Percentiles rank a stretch among this genome's conserved stretches.
Conservation (phyloP, 192 early-diverging fungal species). For the Coemansia sp. region DNA sequence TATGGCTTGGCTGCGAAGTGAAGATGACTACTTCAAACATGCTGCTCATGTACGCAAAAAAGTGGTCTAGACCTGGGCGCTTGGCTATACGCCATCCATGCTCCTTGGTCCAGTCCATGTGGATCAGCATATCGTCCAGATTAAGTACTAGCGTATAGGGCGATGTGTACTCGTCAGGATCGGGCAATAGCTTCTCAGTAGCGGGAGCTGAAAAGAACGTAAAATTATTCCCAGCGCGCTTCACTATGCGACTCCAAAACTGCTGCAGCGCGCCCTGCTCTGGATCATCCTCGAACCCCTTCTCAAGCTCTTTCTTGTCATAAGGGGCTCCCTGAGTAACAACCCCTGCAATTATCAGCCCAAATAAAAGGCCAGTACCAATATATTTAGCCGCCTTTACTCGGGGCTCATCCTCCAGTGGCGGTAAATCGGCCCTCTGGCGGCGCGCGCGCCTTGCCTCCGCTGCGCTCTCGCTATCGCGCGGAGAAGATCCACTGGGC, state of each 20-base stretch:
- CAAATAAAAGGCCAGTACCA: conserved; percentile 44
- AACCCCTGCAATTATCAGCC: conserved; percentile 39
- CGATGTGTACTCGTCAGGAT: conserved; percentile 81
- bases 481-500: conserved; percentile 4
- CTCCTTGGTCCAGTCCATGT: conserved; percentile 93
- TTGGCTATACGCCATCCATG: conserved; percentile 96
- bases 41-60: conserved; percentile 84
- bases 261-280: conserved; percentile 36
- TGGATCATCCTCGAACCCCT: conserved; percentile 44
- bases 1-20: conserved; percentile 79
- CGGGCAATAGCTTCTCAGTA: conserved; percentile 88
- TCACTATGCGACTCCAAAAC: conserved; percentile 38
- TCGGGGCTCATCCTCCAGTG: conserved; percentile 49
- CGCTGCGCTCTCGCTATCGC: conserved; percentile 40
- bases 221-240: conserved; percentile 20
- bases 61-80: conserved; percentile 94
- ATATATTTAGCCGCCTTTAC: conserved; percentile 50
- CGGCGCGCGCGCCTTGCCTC: conserved; percentile 52
- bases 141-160: conserved; percentile 94
- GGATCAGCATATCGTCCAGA: conserved; percentile 89
- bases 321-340: conserved; percentile 52
- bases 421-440: conserved; percentile 53
- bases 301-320: conserved; percentile 25
- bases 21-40: conserved; percentile 97
- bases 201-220: conserved; percentile 64